Percentiles rank a stretch among this genome's conserved stretches.
These are phyloP conservation scores for Cymbidium sinense DNA, from an alignment of 106 monocot species.

Conservation along the genomic window DNA sequence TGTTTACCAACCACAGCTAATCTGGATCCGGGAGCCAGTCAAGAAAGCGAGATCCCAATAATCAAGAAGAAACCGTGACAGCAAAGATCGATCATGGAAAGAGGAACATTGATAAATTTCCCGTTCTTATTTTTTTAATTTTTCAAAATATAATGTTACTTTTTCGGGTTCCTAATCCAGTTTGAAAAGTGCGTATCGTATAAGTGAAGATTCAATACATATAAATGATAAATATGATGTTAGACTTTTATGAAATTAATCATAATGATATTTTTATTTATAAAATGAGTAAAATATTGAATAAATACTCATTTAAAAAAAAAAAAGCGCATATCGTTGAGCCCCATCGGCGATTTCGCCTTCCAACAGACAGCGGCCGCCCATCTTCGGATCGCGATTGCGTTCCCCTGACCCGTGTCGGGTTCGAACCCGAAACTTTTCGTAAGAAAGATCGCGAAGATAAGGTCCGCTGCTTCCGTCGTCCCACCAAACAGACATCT, in stretches of 20 bases:
- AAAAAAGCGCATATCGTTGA: background rate
- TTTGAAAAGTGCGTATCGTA: background rate
- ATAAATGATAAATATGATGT: too few species aligned
- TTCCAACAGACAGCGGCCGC: background rate
- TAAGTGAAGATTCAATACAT: too few species aligned
- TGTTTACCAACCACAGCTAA: background rate
- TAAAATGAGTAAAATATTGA: too few species aligned
- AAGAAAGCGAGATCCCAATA: background rate
- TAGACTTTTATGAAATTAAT: too few species aligned
- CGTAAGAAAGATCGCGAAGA: constrained; percentile 13
- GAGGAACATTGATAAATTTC: background rate
- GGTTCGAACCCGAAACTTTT: constrained; percentile 18
- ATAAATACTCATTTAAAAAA: too few species aligned
- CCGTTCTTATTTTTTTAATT: background rate
- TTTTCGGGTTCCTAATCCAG: background rate
- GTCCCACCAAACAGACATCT: background rate
- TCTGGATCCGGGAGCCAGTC: background rate
- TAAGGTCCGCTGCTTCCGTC: constrained; percentile 1
- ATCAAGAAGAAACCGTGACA: background rate
- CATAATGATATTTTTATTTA: too few species aligned
- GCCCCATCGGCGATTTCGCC: background rate
- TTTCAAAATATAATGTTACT: background rate
- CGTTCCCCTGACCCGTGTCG: constrained; percentile 15
- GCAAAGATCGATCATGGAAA: background rate
- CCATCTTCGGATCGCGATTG: background rate